phyloP scores from a whole-genome alignment of 208 protist species.

The Tritrichomonas musculus region DNA sequence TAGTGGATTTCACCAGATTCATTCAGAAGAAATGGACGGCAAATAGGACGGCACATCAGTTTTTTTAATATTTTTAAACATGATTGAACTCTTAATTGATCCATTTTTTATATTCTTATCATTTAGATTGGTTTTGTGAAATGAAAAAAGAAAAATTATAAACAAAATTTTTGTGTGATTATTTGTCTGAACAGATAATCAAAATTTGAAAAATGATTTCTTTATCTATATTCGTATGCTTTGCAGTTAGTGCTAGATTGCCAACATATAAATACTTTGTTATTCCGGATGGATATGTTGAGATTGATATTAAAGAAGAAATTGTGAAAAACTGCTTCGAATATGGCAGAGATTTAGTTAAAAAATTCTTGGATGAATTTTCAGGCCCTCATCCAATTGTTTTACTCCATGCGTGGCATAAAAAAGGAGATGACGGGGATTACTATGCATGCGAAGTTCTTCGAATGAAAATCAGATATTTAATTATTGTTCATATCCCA shows the following conservation, averaged over 20 bases:
- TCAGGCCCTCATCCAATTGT: background rate
- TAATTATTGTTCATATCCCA: background rate
- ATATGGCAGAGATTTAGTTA: background rate
- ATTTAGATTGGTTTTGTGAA: too few relatives aligned
- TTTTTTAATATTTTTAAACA: too few relatives aligned
- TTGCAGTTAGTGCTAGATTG: background rate
- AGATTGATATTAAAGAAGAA: background rate
- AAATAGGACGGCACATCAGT: too few relatives aligned
- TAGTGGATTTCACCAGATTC: too few relatives aligned
- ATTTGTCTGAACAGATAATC: too few relatives aligned
- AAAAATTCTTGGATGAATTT: background rate
- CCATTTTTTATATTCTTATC: too few relatives aligned
- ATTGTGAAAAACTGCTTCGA: background rate
- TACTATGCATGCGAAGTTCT: background rate
- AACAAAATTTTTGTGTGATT: too few relatives aligned
- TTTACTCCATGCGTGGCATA: background rate
- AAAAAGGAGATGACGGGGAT: background rate
- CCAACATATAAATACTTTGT: conserved; percentile 25
- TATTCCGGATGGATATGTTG: background rate
- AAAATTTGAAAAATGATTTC: too few relatives aligned
- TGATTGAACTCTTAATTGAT: too few relatives aligned
- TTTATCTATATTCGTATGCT: too few relatives aligned
- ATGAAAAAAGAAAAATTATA: too few relatives aligned
- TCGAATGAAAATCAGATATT: background rate
- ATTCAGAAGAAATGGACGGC: too few relatives aligned